A percentile compares a stretch with the other conserved stretches of the same genome.
Conservation (phyloP, 2,329 filamentous ascomycete genomes). For the Thielaviopsis ethacetica region DNA sequence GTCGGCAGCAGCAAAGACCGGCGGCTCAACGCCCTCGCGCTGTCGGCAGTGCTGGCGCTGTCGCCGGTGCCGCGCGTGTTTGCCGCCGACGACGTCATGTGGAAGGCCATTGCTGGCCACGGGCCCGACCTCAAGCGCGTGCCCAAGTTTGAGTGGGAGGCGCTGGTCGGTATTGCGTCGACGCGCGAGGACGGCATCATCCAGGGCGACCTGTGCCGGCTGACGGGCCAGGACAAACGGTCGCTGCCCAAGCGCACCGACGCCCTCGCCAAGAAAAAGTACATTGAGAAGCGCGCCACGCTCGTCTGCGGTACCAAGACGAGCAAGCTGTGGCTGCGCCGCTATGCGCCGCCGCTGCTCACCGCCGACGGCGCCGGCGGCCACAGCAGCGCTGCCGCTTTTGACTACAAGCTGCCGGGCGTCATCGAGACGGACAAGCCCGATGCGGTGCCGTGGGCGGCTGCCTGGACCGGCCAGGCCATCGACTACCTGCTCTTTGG, state of each 20-base stretch:
- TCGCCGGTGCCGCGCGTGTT: slow-evolving; percentile 22
- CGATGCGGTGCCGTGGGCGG: slow-evolving; percentile 38
- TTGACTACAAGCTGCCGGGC: slow-evolving; percentile 4
- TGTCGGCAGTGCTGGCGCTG: slow-evolving; percentile 13
- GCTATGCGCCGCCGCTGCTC: slow-evolving; percentile 32
- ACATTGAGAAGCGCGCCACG: slow-evolving; percentile 43
- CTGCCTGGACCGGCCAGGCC: slow-evolving; percentile 39
- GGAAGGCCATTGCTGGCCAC: slow-evolving; percentile 44
- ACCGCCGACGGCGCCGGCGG: slow-evolving; percentile 16
- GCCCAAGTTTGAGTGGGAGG: slow-evolving; percentile 41
- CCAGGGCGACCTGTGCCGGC: slow-evolving; percentile 40
- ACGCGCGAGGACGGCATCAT: slow-evolving; percentile 38
- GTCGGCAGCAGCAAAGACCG: slow-evolving; percentile 12
- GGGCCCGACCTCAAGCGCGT: slow-evolving; percentile 40
- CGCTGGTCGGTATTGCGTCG: slow-evolving; percentile 40
- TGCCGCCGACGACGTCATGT: slow-evolving; percentile 38
- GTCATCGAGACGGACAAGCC: slow-evolving; percentile 26
- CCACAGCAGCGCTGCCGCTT: slow-evolving; percentile 13
- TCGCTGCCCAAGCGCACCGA: slow-evolving; percentile 47
- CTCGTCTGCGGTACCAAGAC: slow-evolving; percentile 43
- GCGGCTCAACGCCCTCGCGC: slow-evolving; percentile 13
- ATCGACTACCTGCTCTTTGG: slow-evolving; percentile 42
- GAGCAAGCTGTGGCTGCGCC: slow-evolving; percentile 44
- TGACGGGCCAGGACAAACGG: slow-evolving; percentile 45
- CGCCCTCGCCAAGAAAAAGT: slow-evolving; percentile 40